Conservation (phyloP, 2,329 filamentous ascomycete species). For the Sclerotinia spermophila region DNA sequence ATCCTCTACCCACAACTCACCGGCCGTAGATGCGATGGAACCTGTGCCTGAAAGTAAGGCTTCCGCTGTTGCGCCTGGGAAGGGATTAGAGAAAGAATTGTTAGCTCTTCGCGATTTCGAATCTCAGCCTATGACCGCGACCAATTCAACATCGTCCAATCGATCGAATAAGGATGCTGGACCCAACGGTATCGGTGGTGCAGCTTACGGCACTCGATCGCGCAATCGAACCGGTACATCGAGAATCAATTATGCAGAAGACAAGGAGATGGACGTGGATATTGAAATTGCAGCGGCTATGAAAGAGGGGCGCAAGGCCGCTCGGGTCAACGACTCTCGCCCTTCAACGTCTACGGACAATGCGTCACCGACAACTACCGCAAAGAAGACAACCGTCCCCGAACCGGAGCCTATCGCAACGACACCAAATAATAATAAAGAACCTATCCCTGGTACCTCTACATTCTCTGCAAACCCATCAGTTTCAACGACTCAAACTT, state of each 20-base stretch:
- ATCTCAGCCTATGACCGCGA: slow-evolving; percentile 48
- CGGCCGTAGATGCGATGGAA: slow-evolving; percentile 20
- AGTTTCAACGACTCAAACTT: slow-evolving; percentile 43
- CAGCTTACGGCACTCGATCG: slow-evolving; percentile 83
- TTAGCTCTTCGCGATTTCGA: slow-evolving; percentile 27
- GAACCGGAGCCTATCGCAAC: slow-evolving; percentile 32
- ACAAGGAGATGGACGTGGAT: slow-evolving; percentile 85
- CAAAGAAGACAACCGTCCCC: slow-evolving; percentile 42
- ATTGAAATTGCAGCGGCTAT: slow-evolving; percentile 64
- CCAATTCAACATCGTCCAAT: slow-evolving; percentile 46
- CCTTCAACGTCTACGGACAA: slow-evolving; percentile 21
- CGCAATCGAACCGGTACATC: slow-evolving; percentile 78
- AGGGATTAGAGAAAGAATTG: slow-evolving; percentile 21
- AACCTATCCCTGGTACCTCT: slow-evolving; percentile 54
- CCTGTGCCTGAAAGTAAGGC: slow-evolving; percentile 13
- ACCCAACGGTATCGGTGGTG: slow-evolving; percentile 21
- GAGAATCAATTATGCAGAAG: slow-evolving; percentile 93
- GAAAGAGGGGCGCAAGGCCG: slow-evolving; percentile 57
- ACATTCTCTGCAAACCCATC: slow-evolving; percentile 51
- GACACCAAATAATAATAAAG: slow-evolving; percentile 40
- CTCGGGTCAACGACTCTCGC: slow-evolving; percentile 35
- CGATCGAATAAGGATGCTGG: slow-evolving; percentile 47
- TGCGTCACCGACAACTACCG: slow-evolving; percentile 26
- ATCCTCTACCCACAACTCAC: slow-evolving; percentile 20
- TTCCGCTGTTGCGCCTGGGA: slow-evolving; percentile 20